Percentiles rank a stretch among this genome's conserved stretches.
These are phyloP conservation scores for Candida gigantensis DNA, from an alignment of 1,139 yeast genomes.

Conservation along the genomic window DNA sequence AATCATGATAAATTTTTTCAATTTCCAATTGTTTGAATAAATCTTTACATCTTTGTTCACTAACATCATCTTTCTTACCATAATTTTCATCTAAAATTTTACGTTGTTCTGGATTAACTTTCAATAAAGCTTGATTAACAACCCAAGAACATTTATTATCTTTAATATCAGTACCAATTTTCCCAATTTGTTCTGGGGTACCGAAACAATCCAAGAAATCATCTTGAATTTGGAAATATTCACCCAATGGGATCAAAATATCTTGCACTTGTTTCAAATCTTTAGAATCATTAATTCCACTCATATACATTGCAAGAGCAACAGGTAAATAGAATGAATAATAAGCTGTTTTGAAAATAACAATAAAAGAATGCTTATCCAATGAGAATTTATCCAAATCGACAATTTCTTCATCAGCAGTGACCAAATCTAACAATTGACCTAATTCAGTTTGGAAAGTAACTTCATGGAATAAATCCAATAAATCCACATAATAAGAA, in stretches of 20 bases:
- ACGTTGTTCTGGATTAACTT: constrained; percentile 82
- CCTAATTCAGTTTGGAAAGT: constrained; percentile 98
- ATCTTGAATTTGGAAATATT: constrained; percentile 98
- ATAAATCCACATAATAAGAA: constrained; percentile 79
- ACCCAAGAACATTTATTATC: constrained; percentile 99
- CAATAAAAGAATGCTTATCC: constrained; percentile 91
- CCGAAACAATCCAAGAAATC: constrained; percentile 97
- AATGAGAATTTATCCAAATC: constrained; percentile 86
- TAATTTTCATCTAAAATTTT: constrained; percentile 79
- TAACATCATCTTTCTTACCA: constrained; percentile 74
- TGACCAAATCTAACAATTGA: constrained; percentile 89
- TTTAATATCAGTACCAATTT: constrained; percentile 97
- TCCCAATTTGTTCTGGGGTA: constrained; percentile 95
- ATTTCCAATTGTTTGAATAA: constrained; percentile 75
- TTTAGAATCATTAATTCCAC: constrained; percentile 67
- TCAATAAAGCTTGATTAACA: constrained; percentile 84
- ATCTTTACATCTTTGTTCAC: constrained; percentile 72
- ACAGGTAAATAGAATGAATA: constrained; percentile 98
- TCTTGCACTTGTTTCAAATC: constrained; percentile 89
- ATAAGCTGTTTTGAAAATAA: constrained; percentile 94
- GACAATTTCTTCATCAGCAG: constrained; percentile 95
- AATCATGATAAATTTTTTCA: constrained; percentile 68
- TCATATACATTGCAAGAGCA: constrained; percentile 92
- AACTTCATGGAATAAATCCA: constrained; percentile 91
- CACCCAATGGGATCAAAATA: constrained; percentile 91